A percentile compares a stretch with the other conserved stretches of the same genome.
Conservation (phyloP, 2,329 filamentous ascomycete genomes). For the Colletotrichum sojae region DNA sequence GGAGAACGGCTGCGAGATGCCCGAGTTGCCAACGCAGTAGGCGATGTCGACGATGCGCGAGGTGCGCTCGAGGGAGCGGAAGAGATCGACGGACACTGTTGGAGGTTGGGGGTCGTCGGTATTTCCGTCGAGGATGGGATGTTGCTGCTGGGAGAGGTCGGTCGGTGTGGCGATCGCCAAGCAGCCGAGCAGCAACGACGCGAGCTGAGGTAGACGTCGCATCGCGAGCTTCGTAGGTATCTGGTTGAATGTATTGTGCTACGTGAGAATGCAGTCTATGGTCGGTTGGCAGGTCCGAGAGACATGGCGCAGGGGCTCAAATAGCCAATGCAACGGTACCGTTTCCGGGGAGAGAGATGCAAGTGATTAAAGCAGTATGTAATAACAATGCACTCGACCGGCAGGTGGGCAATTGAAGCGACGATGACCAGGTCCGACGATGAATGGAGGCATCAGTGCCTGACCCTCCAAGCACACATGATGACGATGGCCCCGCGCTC, state of each 20-base stretch:
- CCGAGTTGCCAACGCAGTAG: slow-evolving; percentile 91
- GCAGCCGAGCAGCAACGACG: slow-evolving; percentile 17
- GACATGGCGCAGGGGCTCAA: slow-evolving; percentile 21
- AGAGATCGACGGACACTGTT: slow-evolving; percentile 73
- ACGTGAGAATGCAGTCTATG: slow-evolving; percentile 8
- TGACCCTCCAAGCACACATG: slow-evolving; percentile 32
- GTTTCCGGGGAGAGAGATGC: not conserved
- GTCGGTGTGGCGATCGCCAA: slow-evolving; percentile 15
- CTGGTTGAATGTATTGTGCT: not conserved
- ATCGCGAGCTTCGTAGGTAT: not conserved
- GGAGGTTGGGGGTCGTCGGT: not conserved
- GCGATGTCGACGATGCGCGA: slow-evolving; percentile 94
- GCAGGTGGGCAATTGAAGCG: slow-evolving; percentile 16
- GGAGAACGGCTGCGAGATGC: slow-evolving; percentile 85
- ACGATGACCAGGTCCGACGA: slow-evolving; percentile 23
- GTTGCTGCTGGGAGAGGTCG: slow-evolving; percentile 9
- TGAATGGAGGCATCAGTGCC: slow-evolving; percentile 14
- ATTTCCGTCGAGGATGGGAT: slow-evolving; percentile 9
- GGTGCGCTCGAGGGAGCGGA: slow-evolving; percentile 86
- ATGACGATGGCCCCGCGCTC: slow-evolving; percentile 26
- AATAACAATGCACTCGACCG: not conserved
- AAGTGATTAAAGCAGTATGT: slow-evolving; percentile 5
- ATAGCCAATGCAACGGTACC: not conserved
- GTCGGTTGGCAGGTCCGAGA: slow-evolving; percentile 3
- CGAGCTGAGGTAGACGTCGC: slow-evolving; percentile 23